phyloP scores from a whole-genome alignment of 208 protist genomes.

The Herpetomonas tarakana region DNA sequence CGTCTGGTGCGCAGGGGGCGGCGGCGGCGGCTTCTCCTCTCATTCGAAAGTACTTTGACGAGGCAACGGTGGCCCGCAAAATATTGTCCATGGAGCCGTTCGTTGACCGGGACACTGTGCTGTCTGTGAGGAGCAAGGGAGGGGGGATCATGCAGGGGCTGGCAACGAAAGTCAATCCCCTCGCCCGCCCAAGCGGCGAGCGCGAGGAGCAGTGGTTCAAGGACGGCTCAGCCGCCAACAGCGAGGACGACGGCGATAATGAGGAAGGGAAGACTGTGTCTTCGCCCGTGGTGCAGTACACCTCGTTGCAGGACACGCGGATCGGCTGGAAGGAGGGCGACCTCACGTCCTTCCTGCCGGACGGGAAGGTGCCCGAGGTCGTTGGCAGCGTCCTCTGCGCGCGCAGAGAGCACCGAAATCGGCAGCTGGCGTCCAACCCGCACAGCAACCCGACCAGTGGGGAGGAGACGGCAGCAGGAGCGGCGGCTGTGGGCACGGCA shows the following conservation, averaged over 20 bases:
- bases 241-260: constrained; percentile 11
- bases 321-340: constrained; percentile 32
- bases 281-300: constrained; percentile 10
- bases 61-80: constrained; percentile 3
- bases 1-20: neutral
- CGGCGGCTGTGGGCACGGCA: no score
- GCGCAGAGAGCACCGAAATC: neutral
- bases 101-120: constrained; percentile 30
- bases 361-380: neutral
- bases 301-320: constrained; percentile 18
- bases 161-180: constrained; percentile 15
- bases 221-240: neutral
- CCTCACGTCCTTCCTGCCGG: constrained; percentile 7
- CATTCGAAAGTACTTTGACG: neutral
- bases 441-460: neutral
- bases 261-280: constrained; percentile 3
- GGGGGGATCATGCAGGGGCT: constrained; percentile 36
- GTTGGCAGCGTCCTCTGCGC: neutral
- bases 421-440: neutral
- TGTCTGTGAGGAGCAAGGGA: constrained; percentile 14
- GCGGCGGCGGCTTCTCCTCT: neutral
- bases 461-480: neutral
- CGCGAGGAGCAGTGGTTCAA: constrained; percentile 13
- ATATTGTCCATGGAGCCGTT: constrained; percentile 17
- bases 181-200: constrained; percentile 2